Percentiles rank a stretch among this genome's conserved stretches.
Conservation (phyloP, 176 grass and related monocot genomes). For the Otatea glauca region DNA sequence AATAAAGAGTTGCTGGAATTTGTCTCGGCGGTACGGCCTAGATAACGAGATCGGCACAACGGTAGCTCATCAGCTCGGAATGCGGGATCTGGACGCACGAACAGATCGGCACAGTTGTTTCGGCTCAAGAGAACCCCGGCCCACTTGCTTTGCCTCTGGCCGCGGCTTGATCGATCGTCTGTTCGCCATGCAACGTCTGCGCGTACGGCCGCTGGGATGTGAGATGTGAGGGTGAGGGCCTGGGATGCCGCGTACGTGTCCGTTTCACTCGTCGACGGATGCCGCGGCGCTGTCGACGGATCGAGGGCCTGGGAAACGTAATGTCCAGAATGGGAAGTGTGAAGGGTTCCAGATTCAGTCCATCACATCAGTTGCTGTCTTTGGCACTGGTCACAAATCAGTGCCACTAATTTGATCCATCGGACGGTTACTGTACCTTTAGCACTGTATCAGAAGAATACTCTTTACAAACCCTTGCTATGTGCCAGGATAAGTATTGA, state of each 20-base stretch:
- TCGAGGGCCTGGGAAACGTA: neutral
- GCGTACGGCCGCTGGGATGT: neutral
- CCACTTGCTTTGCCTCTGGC: neutral
- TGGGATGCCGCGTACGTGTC: neutral
- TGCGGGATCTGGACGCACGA: neutral
- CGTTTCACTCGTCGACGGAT: neutral
- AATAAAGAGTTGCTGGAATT: neutral
- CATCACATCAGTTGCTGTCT: neutral
- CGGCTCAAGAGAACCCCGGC: neutral
- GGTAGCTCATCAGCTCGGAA: neutral
- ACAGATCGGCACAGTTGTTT: neutral
- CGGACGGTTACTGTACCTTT: neutral
- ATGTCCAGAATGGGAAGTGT: neutral
- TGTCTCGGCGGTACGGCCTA: neutral
- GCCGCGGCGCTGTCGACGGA: conserved; percentile 12
- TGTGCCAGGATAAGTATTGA: neutral
- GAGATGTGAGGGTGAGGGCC: neutral
- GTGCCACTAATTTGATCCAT: neutral
- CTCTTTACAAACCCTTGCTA: neutral
- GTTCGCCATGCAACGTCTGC: neutral
- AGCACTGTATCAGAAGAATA: neutral
- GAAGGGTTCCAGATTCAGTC: neutral
- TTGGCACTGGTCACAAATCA: neutral
- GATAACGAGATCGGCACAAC: neutral
- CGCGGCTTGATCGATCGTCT: neutral